Conservation (phyloP, 768 basidiomycete species). For the Rhodocollybia butyracea region DNA sequence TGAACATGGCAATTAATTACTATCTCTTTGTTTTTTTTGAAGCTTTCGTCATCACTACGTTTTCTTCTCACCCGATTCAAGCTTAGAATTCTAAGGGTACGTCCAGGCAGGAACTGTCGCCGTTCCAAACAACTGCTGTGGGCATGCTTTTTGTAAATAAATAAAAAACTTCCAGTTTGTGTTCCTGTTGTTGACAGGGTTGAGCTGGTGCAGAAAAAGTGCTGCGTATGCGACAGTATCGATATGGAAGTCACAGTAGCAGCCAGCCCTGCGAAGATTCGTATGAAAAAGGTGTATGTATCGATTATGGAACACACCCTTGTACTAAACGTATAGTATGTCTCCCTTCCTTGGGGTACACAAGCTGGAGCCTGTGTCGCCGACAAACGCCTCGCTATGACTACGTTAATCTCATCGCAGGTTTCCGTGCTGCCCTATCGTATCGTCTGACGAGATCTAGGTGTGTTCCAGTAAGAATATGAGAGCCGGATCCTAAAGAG, state of each 20-base stretch:
- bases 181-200: conserved; percentile 46
- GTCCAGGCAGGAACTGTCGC: background rate
- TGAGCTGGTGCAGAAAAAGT: conserved; percentile 47
- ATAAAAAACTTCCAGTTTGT: conserved; percentile 58
- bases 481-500: conserved; percentile 31
- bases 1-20: background rate
- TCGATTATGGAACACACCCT: no score
- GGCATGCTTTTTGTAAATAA: conserved; percentile 60
- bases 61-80: conserved; percentile 29
- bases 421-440: conserved; percentile 66
- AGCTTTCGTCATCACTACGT: conserved; percentile 40
- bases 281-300: background rate
- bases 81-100: conserved; percentile 9
- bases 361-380: conserved; percentile 63
- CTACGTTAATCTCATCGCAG: no score
- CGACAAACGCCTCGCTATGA: conserved; percentile 63
- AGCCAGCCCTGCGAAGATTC: conserved; percentile 53
- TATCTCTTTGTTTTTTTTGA: conserved; percentile 21
- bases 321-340: conserved; percentile 62
- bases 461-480: conserved; percentile 69
- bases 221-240: conserved; percentile 69
- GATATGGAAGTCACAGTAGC: conserved; percentile 71
- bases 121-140: conserved; percentile 63
- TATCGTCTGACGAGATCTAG: conserved; percentile 74
- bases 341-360: conserved; percentile 64